These are phyloP conservation scores for Kodamaea laetipori DNA, from an alignment of 805 yeast genomes.

Conservation along the genomic window DNA sequence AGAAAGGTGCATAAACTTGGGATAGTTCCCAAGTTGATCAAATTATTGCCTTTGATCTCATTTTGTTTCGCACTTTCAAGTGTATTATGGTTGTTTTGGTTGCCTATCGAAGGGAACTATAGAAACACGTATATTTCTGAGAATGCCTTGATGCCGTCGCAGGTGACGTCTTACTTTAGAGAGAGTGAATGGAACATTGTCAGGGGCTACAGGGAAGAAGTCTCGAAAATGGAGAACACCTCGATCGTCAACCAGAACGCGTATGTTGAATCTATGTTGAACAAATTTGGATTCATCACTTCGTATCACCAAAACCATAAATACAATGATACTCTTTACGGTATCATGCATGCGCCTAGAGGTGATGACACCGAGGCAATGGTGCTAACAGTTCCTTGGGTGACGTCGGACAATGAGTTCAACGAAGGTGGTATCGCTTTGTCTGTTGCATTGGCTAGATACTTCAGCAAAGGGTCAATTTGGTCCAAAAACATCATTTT, in stretches of 20 bases:
- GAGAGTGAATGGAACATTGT: conserved; percentile 93
- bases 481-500: conserved; percentile 95
- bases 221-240: conserved; percentile 39
- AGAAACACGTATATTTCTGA: conserved; percentile 87
- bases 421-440: conserved; percentile 84
- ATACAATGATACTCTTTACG: conserved; percentile 60
- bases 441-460: conserved; percentile 71
- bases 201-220: conserved; percentile 76
- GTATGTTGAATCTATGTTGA: conserved; percentile 58
- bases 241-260: conserved; percentile 43
- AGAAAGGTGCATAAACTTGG: conserved; percentile 43
- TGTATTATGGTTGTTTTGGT: conserved; percentile 49
- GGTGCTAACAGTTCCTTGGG: conserved; percentile 89
- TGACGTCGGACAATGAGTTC: conserved; percentile 58
- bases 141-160: conserved; percentile 96
- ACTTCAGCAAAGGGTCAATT: conserved; percentile 80
- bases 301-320: conserved; percentile 41
- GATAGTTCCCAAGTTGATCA: conserved; percentile 37
- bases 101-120: conserved; percentile 82
- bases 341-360: conserved; percentile 85
- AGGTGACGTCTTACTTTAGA: conserved; percentile 86
- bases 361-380: conserved; percentile 97
- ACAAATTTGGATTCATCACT: conserved; percentile 72
- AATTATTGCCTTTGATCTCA: conserved; percentile 36
- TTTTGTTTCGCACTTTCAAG: conserved; percentile 37